Evolutionary conservation across 1,284 basidiomycete species (phyloP).

Genomic region (Peniophora sp.): DNA sequence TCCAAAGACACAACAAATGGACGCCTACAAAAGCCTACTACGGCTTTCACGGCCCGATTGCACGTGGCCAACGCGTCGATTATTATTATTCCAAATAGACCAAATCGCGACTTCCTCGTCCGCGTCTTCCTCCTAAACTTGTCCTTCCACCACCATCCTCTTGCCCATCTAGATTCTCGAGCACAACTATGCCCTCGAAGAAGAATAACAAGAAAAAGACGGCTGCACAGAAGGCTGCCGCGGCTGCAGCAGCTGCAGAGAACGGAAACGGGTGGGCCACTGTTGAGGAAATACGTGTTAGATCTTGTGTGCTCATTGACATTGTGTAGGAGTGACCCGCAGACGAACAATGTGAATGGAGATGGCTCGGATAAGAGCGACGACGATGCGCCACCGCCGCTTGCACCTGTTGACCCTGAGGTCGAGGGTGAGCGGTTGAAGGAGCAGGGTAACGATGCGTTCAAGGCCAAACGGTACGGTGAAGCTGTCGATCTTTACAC

Average conservation of each 20-base stretch:
- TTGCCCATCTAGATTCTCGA: not conserved
- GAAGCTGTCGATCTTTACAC: conserved; percentile 76
- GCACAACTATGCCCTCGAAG: not conserved
- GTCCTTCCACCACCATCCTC: not conserved
- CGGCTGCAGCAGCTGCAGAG: not conserved
- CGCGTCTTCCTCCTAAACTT: not conserved
- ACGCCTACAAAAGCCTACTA: too few relatives aligned
- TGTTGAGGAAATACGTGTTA: not conserved
- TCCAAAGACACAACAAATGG: too few relatives aligned
- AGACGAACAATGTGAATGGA: not conserved
- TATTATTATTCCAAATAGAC: too few relatives aligned
- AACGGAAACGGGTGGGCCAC: not conserved
- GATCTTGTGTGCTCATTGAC: not conserved
- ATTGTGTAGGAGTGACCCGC: not conserved
- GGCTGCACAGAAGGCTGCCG: not conserved
- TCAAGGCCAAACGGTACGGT: conserved; percentile 58
- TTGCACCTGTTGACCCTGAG: conserved; percentile 13
- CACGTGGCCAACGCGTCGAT: too few relatives aligned
- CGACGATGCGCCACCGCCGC: conserved; percentile 7
- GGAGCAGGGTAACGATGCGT: conserved; percentile 68
- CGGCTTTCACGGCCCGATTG: too few relatives aligned
- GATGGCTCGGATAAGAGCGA: not conserved
- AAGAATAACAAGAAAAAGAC: conserved; percentile 2
- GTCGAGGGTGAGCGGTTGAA: conserved; percentile 53
- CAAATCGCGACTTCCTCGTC: not conserved